Base-by-base conservation (phyloP, 2,329 filamentous ascomycete genomes). In the Fusarium guadeloupense region DNA sequence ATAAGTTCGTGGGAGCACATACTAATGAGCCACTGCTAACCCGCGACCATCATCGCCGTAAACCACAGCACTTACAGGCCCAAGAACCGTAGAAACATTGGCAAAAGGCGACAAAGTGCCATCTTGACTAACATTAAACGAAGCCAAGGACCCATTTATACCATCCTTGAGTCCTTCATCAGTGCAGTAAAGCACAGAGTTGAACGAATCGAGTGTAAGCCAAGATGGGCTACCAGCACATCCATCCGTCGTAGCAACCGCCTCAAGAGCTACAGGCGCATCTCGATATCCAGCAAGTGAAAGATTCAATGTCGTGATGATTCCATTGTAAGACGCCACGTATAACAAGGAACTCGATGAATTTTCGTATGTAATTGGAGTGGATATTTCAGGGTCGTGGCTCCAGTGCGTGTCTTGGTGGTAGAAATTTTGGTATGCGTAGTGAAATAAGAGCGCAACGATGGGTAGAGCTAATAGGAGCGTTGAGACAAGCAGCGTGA, bases 151-250 rank as follows among this genome's bases (percentile, higher is more conserved):
- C 44, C 83, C 84, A 59, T 83, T 46, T 25, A 19, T 79, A n/a
- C 74, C 69, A 5, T 71, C 62, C 19, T 71, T 70, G 38, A 81
- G 74, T 19, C 80, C 83, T 76, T 90, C 87, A 63, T 90, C 82
- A 38, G 85, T 66, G 72, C 86, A 89, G 74, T 84, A 87, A 10
- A 90, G 75, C 12, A 79, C 71, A 19, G 76, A 76, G 57, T 80
- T 78, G 39, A 75, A 68, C 53, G 77, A 72, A 68, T 86, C 82
- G 17, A 86, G 77, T 17, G 83, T 83, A 52, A 89, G 75, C 86
- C 87, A 90, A 10, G 85, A 83, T 6, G 87, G 83, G 56, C 80
- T 82, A 3, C 76, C 72, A 9, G 78, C 82, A 72, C 86, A 89
- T 28, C 75, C 76, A 45, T 76, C 77, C 19, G 77, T 78, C 4